Conservation (phyloP, 164 flowering plant species). For the Macadamia integrifolia region DNA sequence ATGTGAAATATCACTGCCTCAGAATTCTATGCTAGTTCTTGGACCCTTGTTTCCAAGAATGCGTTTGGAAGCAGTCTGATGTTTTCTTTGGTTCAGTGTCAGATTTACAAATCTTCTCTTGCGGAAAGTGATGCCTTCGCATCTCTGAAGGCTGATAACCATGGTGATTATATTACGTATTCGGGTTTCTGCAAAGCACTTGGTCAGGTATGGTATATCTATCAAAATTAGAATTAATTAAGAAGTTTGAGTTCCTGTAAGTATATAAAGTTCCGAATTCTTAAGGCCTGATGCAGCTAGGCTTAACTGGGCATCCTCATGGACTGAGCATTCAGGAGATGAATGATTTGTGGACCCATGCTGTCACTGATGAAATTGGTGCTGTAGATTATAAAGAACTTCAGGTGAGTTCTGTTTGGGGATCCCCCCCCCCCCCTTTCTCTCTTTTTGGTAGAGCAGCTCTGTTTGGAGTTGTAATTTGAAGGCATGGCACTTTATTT, state of each 20-base stretch:
- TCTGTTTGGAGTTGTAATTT: too few species aligned
- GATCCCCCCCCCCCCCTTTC: too few species aligned
- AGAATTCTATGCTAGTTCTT: background rate
- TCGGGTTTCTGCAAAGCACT: conserved; percentile 80
- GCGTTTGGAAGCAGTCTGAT: background rate
- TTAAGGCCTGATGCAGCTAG: conserved; percentile 45
- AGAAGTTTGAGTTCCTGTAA: background rate
- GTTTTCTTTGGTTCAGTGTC: conserved; percentile 44
- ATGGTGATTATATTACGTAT: conserved; percentile 61
- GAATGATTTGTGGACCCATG: conserved; percentile 78
- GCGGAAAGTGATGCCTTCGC: conserved; percentile 78
- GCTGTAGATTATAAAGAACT: conserved; percentile 70
- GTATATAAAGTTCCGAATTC: background rate
- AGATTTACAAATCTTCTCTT: conserved; percentile 57
- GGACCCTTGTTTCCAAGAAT: background rate
- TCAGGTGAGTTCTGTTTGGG: conserved; percentile 44
- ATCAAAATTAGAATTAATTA: background rate
- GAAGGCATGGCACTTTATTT: too few species aligned
- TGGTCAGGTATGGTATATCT: conserved; percentile 47
- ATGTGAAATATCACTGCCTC: background rate
- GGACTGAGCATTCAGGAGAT: conserved; percentile 66
- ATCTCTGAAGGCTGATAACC: conserved; percentile 60
- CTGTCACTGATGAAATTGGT: conserved; percentile 76
- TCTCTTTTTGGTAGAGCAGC: too few species aligned
- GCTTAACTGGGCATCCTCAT: conserved; percentile 58